These are phyloP conservation scores for Apiospora aurea DNA, from an alignment of 2,329 filamentous ascomycete genomes.

Conservation along the genomic window DNA sequence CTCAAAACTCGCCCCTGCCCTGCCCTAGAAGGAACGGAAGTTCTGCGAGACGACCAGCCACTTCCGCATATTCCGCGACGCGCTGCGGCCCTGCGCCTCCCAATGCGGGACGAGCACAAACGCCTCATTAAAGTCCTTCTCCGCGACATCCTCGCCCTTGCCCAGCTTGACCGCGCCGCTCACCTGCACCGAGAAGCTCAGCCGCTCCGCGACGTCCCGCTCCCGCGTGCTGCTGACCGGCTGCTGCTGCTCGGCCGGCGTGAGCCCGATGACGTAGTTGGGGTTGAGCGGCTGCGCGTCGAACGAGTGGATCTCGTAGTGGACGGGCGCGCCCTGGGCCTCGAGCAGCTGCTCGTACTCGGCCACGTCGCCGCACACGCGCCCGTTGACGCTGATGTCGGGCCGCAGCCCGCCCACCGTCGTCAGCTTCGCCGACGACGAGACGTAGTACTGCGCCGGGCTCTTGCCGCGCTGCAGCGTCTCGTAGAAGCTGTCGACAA, in stretches of 20 bases:
- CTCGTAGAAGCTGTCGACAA: slow-evolving; percentile 78
- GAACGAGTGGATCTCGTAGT: slow-evolving; percentile 76
- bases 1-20: not conserved
- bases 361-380: slow-evolving; percentile 61
- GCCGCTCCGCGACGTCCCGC: slow-evolving; percentile 54
- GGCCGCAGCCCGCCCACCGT: slow-evolving; percentile 58
- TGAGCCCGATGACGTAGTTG: slow-evolving; percentile 59
- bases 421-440: slow-evolving; percentile 59
- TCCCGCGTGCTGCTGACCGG: slow-evolving; percentile 44
- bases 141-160: slow-evolving; percentile 66
- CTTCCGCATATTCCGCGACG: slow-evolving; percentile 59
- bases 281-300: slow-evolving; percentile 82
- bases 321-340: slow-evolving; percentile 51
- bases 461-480: slow-evolving; percentile 68
- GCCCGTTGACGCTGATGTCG: slow-evolving; percentile 83
- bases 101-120: slow-evolving; percentile 83
- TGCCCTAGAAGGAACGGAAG: slow-evolving; percentile 62
- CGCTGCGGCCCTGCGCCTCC: slow-evolving; percentile 62
- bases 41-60: slow-evolving; percentile 78
- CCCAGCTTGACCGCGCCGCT: slow-evolving; percentile 76
- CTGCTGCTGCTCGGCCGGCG: slow-evolving; percentile 53
- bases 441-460: slow-evolving; percentile 75
- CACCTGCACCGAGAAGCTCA: slow-evolving; percentile 76
- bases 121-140: slow-evolving; percentile 78
- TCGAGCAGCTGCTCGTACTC: slow-evolving; percentile 75